Percentiles rank a stretch among this genome's conserved stretches.
These are phyloP conservation scores for Spirogloea muscicola DNA, from an alignment of 139 green algal species.

Conservation along the genomic window DNA sequence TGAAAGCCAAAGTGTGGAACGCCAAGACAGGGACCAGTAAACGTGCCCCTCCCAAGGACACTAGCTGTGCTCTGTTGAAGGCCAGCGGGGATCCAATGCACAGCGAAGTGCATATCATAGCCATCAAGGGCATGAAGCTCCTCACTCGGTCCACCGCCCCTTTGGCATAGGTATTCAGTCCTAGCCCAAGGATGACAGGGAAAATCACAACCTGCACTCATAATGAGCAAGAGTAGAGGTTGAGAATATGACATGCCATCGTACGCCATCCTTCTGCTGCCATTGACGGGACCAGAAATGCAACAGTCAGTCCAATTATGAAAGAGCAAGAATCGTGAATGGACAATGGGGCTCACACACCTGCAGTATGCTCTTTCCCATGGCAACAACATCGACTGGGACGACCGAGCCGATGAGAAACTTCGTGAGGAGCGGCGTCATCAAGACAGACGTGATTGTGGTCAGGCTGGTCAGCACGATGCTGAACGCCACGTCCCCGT, in stretches of 20 bases:
- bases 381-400: slow-evolving; percentile 57
- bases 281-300: not conserved
- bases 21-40: slow-evolving; percentile 30
- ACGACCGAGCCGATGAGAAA: slow-evolving; percentile 66
- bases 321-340: too few relatives aligned
- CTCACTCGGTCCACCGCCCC: not conserved
- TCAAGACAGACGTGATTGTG: slow-evolving; percentile 68
- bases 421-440: slow-evolving; percentile 71
- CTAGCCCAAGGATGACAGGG: slow-evolving; percentile 20
- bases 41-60: not conserved
- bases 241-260: too few relatives aligned
- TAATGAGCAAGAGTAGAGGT: too few relatives aligned
- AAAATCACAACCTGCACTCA: slow-evolving; percentile 40
- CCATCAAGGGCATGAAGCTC: slow-evolving; percentile 10
- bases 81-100: slow-evolving; percentile 41
- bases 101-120: slow-evolving; percentile 29
- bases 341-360: slow-evolving; percentile 3
- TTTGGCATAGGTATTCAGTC: slow-evolving; percentile 21
- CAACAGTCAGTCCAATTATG: not conserved
- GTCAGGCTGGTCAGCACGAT: slow-evolving; percentile 74
- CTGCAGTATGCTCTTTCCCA: slow-evolving; percentile 35
- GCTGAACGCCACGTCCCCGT: slow-evolving; percentile 73
- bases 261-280: not conserved
- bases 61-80: slow-evolving; percentile 3
- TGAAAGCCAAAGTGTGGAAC: slow-evolving; percentile 34